Conservation (phyloP, 768 basidiomycete species). For the Sporobolomyces pararoseus region DNA sequence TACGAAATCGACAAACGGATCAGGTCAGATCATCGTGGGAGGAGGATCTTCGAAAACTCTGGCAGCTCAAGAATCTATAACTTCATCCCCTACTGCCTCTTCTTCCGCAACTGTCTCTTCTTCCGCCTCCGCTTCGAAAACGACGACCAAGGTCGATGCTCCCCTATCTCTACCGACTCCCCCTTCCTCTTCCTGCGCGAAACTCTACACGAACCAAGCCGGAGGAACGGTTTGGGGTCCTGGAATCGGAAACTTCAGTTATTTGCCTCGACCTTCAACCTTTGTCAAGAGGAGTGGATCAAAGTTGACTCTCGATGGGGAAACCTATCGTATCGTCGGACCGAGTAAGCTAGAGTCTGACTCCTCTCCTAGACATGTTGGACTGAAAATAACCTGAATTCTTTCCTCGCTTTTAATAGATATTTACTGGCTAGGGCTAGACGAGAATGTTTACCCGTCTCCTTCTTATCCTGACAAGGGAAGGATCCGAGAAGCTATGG, state of each 20-base stretch:
- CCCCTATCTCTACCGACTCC: slow-evolving; percentile 9
- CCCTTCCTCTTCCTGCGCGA: slow-evolving; percentile 18
- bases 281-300: slow-evolving; percentile 34
- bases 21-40: slow-evolving; percentile 19
- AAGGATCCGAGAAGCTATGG: slow-evolving; percentile 46
- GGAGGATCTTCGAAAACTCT: slow-evolving; percentile 11
- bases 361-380: background rate
- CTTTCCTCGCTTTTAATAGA: slow-evolving; percentile 21
- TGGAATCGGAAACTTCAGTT: slow-evolving; percentile 12
- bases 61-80: background rate
- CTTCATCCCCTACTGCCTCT: background rate
- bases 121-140: background rate
- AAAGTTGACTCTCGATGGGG: slow-evolving; percentile 34
- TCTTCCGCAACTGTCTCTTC: background rate
- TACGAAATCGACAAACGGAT: background rate
- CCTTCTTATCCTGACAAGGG: slow-evolving; percentile 44
- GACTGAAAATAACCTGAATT: background rate
- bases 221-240: slow-evolving; percentile 34
- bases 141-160: background rate
- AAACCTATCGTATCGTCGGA: slow-evolving; percentile 40
- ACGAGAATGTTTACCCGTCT: slow-evolving; percentile 48
- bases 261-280: slow-evolving; percentile 27
- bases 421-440: slow-evolving; percentile 50
- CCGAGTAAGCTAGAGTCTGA: slow-evolving; percentile 36
- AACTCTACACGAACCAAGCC: slow-evolving; percentile 18